phyloP scores from a whole-genome alignment of 108 stramenopile genomes.

The Phaeodactylum tricornutum region DNA sequence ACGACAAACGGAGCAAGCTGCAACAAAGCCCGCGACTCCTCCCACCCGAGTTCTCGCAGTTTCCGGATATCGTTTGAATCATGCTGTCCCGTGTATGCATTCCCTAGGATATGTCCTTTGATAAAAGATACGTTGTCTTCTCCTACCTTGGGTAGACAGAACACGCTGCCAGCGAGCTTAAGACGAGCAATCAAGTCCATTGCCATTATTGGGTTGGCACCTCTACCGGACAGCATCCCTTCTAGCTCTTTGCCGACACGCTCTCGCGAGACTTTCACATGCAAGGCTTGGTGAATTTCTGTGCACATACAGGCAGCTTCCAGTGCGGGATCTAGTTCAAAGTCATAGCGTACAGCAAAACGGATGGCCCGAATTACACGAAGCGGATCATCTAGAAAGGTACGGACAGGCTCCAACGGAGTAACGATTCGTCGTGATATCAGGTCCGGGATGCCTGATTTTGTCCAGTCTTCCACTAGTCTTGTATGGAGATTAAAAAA shows the following conservation, averaged over 20 bases:
- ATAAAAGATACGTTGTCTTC: constrained; percentile 15
- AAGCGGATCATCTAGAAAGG: constrained; percentile 89
- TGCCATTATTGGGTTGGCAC: constrained; percentile 47
- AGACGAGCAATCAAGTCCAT: constrained; percentile 56
- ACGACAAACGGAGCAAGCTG: constrained; percentile 5
- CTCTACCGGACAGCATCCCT: constrained; percentile 75
- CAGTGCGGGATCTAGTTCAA: constrained; percentile 48
- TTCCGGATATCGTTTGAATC: constrained; percentile 1
- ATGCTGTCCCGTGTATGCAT: constrained; percentile 2
- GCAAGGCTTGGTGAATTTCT: constrained; percentile 54
- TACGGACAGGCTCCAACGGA: constrained; percentile 50
- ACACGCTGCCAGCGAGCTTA: constrained; percentile 57
- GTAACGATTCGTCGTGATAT: constrained; percentile 52
- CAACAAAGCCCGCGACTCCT: constrained; percentile 23
- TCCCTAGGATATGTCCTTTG: constrained; percentile 11
- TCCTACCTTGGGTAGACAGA: constrained; percentile 33
- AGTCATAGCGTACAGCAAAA: constrained; percentile 79
- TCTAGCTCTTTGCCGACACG: constrained; percentile 86
- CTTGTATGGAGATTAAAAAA: constrained; percentile 85
- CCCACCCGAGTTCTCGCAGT: constrained; percentile 27
- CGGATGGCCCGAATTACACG: constrained; percentile 85
- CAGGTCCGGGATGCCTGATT: constrained; percentile 69
- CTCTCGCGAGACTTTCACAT: constrained; percentile 79
- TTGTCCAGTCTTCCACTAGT: constrained; percentile 87
- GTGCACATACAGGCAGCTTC: constrained; percentile 38